A percentile compares a stretch with the other conserved stretches of the same genome.
These are phyloP conservation scores for Neofusicoccum kwambonambiense DNA, from an alignment of 2,329 filamentous ascomycete genomes.

Conservation along the genomic window DNA sequence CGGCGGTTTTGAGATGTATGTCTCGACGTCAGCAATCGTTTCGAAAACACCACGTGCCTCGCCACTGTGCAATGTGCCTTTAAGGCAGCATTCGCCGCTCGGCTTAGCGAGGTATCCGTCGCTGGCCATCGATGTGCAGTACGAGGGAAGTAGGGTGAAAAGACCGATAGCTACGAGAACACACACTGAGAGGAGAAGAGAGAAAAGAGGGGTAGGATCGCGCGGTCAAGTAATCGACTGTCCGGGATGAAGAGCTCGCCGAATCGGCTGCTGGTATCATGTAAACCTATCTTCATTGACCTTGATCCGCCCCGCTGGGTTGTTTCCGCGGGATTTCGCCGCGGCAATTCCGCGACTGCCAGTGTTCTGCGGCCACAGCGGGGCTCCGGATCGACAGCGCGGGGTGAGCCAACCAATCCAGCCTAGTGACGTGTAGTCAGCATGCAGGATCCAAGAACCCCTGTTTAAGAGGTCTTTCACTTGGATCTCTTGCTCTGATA, in stretches of 20 bases:
- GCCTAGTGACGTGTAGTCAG: not conserved
- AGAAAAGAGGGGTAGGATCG: too few relatives aligned
- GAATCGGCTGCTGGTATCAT: too few relatives aligned
- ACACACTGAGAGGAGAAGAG: too few relatives aligned
- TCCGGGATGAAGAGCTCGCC: too few relatives aligned
- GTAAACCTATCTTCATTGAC: too few relatives aligned
- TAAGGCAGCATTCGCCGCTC: constrained; percentile 40
- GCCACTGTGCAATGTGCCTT: constrained; percentile 42
- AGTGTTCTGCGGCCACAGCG: not conserved
- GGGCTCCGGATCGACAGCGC: not conserved
- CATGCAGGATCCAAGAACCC: not conserved
- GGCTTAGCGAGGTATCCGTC: constrained; percentile 30
- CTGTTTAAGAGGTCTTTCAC: not conserved
- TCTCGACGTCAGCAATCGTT: constrained; percentile 37
- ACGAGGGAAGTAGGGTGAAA: not conserved
- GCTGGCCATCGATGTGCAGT: not conserved
- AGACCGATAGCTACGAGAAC: not conserved
- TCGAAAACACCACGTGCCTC: constrained; percentile 36
- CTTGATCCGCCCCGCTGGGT: too few relatives aligned
- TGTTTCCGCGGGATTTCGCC: too few relatives aligned
- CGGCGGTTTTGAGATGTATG: constrained; percentile 37
- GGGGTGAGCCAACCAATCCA: not conserved
- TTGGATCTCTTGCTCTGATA: too few relatives aligned
- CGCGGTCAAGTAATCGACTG: too few relatives aligned
- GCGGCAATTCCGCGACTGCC: not conserved